phyloP scores from a whole-genome alignment of 176 grass and related monocot genomes.

The Triticum turgidum region DNA sequence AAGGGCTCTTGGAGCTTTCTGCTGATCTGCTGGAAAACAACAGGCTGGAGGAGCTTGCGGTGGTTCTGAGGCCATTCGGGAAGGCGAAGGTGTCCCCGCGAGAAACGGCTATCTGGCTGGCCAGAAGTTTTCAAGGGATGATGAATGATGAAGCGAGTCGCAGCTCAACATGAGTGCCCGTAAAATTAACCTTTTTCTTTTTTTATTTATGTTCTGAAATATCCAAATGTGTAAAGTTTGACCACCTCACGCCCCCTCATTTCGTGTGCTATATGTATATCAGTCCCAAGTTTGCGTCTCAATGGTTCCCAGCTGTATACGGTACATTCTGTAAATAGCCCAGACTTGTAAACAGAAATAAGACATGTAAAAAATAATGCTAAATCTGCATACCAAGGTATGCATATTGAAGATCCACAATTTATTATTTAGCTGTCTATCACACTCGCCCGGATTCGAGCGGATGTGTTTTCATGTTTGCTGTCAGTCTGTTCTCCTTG shows the following conservation, averaged over 20 bases:
- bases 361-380: conserved; percentile 25
- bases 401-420: conserved; percentile 2
- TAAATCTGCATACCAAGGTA: conserved; percentile 18
- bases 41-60: conserved; percentile 80
- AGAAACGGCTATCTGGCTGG: conserved; percentile 98
- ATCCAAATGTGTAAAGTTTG: conserved; percentile 31
- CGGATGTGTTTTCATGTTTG: not conserved
- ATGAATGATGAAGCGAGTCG: conserved; percentile 86
- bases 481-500: not conserved
- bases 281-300: conserved; percentile 22
- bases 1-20: conserved; percentile 94
- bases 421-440: not conserved
- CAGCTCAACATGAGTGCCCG: conserved; percentile 41
- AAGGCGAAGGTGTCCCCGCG: conserved; percentile 93
- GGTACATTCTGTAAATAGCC: conserved; percentile 59
- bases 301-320: conserved; percentile 39
- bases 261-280: conserved; percentile 24
- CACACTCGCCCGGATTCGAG: not conserved
- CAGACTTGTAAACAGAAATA: conserved; percentile 45
- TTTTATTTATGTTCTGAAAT: conserved; percentile 16
- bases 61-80: conserved; percentile 96
- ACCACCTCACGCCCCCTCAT: conserved; percentile 17
- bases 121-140: conserved; percentile 97
- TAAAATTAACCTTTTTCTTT: not conserved
- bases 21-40: conserved; percentile 78